Evolutionary conservation across 1,284 basidiomycete species (phyloP).

Genomic region (Phenoliferia sp.): DNA sequence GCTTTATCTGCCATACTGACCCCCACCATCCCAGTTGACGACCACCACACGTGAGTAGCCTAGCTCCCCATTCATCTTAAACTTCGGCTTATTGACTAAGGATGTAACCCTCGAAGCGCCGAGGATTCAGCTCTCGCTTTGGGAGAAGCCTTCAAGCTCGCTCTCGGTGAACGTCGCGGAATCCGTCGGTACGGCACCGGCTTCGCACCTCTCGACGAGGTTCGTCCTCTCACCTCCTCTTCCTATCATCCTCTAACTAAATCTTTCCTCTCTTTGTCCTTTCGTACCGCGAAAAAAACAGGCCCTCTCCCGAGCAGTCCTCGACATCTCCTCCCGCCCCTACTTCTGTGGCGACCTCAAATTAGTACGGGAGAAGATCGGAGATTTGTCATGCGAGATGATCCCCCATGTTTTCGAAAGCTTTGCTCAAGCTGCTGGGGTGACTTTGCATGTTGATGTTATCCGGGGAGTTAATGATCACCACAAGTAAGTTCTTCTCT

Average conservation of each 20-base stretch:
- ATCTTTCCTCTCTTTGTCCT: neutral
- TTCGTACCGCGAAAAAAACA: conserved; percentile 42
- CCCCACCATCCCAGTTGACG: conserved; percentile 57
- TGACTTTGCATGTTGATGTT: conserved; percentile 88
- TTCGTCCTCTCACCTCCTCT: conserved; percentile 41
- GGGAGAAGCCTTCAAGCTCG: conserved; percentile 78
- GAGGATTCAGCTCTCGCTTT: conserved; percentile 57
- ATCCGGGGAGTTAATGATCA: conserved; percentile 96
- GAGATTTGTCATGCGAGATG: conserved; percentile 90
- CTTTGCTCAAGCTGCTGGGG: conserved; percentile 85
- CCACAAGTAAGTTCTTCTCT: conserved; percentile 63
- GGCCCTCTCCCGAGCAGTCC: conserved; percentile 90
- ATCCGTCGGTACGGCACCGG: conserved; percentile 95
- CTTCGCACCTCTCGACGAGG: conserved; percentile 95
- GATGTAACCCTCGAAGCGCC: conserved; percentile 47
- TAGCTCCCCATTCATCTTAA: neutral
- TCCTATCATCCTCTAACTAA: neutral
- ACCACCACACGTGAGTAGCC: conserved; percentile 82
- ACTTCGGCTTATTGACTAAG: neutral
- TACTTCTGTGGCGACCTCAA: conserved; percentile 85
- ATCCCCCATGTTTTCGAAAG: conserved; percentile 91
- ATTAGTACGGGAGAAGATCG: conserved; percentile 91
- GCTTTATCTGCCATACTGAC: neutral
- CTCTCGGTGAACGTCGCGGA: conserved; percentile 88
- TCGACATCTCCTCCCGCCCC: conserved; percentile 95